These are phyloP conservation scores for Davidsoniella australis DNA, from an alignment of 2,329 filamentous ascomycete genomes.

Conservation along the genomic window DNA sequence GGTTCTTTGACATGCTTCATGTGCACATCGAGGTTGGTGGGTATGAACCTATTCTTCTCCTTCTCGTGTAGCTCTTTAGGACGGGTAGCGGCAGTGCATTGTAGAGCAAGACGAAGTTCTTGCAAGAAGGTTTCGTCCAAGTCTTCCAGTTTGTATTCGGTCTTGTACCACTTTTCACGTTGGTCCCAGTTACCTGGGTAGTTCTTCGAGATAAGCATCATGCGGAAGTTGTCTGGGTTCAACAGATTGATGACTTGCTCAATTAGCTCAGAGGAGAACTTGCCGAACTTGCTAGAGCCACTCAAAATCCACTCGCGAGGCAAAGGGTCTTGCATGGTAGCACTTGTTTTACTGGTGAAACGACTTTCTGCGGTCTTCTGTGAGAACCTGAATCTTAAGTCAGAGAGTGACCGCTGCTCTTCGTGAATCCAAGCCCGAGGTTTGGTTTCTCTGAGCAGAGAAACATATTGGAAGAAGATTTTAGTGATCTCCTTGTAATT, in stretches of 20 bases:
- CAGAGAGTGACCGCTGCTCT: slow-evolving; percentile 76
- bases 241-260: slow-evolving; percentile 55
- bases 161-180: slow-evolving; percentile 96
- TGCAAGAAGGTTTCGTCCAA: slow-evolving; percentile 60
- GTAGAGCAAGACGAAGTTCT: slow-evolving; percentile 48
- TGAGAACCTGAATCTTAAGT: slow-evolving; percentile 88
- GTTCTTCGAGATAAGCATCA: slow-evolving; percentile 67
- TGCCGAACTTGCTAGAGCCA: slow-evolving; percentile 55
- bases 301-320: slow-evolving; percentile 80
- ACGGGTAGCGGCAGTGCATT: slow-evolving; percentile 38
- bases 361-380: slow-evolving; percentile 81
- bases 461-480: slow-evolving; percentile 79
- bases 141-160: slow-evolving; percentile 71
- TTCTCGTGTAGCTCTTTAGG: slow-evolving; percentile 66
- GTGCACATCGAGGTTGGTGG: slow-evolving; percentile 80
- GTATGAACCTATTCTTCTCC: slow-evolving; percentile 90
- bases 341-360: slow-evolving; percentile 72
- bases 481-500: slow-evolving; percentile 71
- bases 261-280: slow-evolving; percentile 67
- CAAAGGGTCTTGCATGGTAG: slow-evolving; percentile 79
- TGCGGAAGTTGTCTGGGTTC: slow-evolving; percentile 74
- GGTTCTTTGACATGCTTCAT: slow-evolving; percentile 77
- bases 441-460: slow-evolving; percentile 61
- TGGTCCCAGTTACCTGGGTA: slow-evolving; percentile 70
- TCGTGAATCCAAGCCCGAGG: slow-evolving; percentile 89